Conservation (phyloP, 2,329 filamentous ascomycete species). For the Paecilomyces dactylethromorphus region DNA sequence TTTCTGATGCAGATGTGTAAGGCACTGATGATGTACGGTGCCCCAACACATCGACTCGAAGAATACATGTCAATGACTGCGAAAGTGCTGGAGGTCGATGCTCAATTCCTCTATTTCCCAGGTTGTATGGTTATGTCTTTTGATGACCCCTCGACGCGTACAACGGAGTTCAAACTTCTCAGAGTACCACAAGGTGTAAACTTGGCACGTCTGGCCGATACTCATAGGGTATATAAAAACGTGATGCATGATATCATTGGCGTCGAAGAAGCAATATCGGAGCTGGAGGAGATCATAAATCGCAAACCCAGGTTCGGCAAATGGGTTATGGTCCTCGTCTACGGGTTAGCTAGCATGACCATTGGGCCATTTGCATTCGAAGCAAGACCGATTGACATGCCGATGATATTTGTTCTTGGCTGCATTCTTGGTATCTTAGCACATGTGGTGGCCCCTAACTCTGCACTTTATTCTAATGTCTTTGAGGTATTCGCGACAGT, state of each 20-base stretch:
- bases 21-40: conserved; percentile 81
- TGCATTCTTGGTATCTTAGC: conserved; percentile 67
- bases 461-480: conserved; percentile 58
- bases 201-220: conserved; percentile 34
- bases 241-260: conserved; percentile 38
- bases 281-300: conserved; percentile 46
- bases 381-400: conserved; percentile 69
- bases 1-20: conserved; percentile 81
- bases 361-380: conserved; percentile 75
- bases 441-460: conserved; percentile 66
- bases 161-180: conserved; percentile 37
- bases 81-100: conserved; percentile 75
- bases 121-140: conserved; percentile 91
- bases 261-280: conserved; percentile 34
- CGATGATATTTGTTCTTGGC: conserved; percentile 68
- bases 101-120: conserved; percentile 81
- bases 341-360: conserved; percentile 65
- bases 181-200: conserved; percentile 34
- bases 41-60: conserved; percentile 83
- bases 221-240: conserved; percentile 39
- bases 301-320: conserved; percentile 48
- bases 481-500: conserved; percentile 59
- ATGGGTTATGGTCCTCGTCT: conserved; percentile 55
- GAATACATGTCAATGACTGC: conserved; percentile 85
- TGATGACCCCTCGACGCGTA: conserved; percentile 44